phyloP scores from a whole-genome alignment of 2,329 filamentous ascomycete genomes.

The Aspergillus candidus region DNA sequence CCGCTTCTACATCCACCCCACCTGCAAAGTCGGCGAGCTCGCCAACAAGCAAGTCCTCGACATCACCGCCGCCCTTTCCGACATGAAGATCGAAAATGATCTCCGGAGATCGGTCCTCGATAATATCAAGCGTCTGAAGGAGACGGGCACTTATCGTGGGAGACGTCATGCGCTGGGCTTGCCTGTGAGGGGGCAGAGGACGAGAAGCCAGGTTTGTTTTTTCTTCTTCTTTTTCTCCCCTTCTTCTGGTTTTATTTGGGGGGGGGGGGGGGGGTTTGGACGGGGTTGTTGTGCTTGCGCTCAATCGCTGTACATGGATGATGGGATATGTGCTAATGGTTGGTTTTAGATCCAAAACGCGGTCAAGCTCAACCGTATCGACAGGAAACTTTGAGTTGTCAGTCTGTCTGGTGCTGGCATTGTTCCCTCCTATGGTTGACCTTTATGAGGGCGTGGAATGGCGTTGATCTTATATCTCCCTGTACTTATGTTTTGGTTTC shows the following conservation, averaged over 20 bases:
- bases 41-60: slow-evolving; percentile 70
- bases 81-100: slow-evolving; percentile 92
- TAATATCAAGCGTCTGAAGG: slow-evolving; percentile 78
- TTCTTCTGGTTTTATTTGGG: not conserved
- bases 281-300: not conserved
- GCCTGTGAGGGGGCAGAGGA: slow-evolving; percentile 85
- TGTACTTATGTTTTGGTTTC: slow-evolving; percentile 5
- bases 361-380: slow-evolving; percentile 53
- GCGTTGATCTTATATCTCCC: slow-evolving; percentile 14
- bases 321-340: slow-evolving; percentile 14
- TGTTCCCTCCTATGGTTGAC: slow-evolving; percentile 16
- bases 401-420: slow-evolving; percentile 2
- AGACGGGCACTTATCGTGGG: slow-evolving; percentile 86
- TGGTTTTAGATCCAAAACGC: slow-evolving; percentile 51
- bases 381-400: slow-evolving; percentile 41
- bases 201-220: slow-evolving; percentile 61
- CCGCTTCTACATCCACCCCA: slow-evolving; percentile 80
- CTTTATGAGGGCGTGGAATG: slow-evolving; percentile 15
- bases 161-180: slow-evolving; percentile 86
- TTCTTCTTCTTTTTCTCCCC: not conserved
- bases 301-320: not conserved
- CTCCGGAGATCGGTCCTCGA: slow-evolving; percentile 69
- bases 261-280: too few relatives aligned
- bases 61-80: slow-evolving; percentile 76
- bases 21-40: slow-evolving; percentile 69